Conservation (phyloP, 192 early-diverging fungal genomes). For the Obelidium mucronatum region DNA sequence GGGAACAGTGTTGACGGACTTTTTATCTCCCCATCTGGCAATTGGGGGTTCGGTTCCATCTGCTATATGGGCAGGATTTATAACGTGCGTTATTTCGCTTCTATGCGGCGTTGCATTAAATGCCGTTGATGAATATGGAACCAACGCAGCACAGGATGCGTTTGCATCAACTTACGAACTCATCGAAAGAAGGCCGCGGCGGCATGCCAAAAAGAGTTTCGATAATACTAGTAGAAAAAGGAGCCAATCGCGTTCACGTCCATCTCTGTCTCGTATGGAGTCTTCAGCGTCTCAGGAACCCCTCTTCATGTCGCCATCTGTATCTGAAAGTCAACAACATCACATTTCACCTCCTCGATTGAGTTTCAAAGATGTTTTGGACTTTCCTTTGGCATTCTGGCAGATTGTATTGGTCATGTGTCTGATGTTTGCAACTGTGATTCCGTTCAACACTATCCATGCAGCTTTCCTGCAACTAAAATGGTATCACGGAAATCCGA, state of each 20-base stretch:
- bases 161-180: conserved; percentile 9
- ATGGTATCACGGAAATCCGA: conserved; percentile 61
- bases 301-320: not conserved
- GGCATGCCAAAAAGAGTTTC: not conserved
- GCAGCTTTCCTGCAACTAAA: conserved; percentile 60
- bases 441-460: conserved; percentile 72
- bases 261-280: not conserved
- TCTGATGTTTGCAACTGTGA: conserved; percentile 60
- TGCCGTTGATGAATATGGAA: conserved; percentile 41
- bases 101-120: conserved; percentile 38
- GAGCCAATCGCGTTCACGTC: not conserved
- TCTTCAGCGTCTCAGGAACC: not conserved
- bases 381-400: conserved; percentile 58
- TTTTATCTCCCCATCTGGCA: conserved; percentile 60
- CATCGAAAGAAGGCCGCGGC: conserved; percentile 2
- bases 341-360: not conserved
- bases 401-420: conserved; percentile 53
- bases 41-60: conserved; percentile 41
- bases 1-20: conserved; percentile 64
- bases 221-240: not conserved
- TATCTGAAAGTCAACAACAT: not conserved
- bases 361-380: conserved; percentile 3
- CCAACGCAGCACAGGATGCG: not conserved
- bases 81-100: conserved; percentile 55
- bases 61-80: conserved; percentile 59